A percentile compares a stretch with the other conserved stretches of the same genome.
Evolutionary conservation across 805 yeast genomes (phyloP).

Genomic region (Wickerhamomyces hampshirensis): DNA sequence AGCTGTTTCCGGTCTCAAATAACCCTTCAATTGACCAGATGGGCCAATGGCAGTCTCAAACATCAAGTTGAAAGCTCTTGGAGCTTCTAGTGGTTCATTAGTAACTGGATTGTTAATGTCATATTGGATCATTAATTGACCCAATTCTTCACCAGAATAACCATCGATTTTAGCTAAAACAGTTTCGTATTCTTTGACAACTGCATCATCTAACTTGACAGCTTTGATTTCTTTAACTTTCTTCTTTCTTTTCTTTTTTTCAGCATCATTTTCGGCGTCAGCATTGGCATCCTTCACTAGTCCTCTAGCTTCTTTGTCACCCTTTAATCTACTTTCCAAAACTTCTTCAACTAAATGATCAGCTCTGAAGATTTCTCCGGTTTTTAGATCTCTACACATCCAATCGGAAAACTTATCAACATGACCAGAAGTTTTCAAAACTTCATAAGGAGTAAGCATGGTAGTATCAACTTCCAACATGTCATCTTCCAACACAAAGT

Average conservation of each 20-base stretch:
- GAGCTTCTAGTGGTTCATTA: constrained; percentile 79
- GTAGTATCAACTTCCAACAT: constrained; percentile 99
- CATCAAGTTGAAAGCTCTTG: constrained; percentile 96
- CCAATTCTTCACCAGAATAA: constrained; percentile 86
- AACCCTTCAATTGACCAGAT: constrained; percentile 93
- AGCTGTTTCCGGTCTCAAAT: constrained; percentile 97
- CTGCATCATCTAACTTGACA: constrained; percentile 76
- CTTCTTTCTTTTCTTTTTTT: constrained; percentile 90
- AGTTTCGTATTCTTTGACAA: constrained; percentile 74
- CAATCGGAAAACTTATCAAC: constrained; percentile 98
- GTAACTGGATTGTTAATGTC: constrained; percentile 90
- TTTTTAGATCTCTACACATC: constrained; percentile 95
- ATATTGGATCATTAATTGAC: constrained; percentile 78
- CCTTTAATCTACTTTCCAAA: constrained; percentile 90
- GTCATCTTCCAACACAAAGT: constrained; percentile 94
- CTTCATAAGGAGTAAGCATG: constrained; percentile 97
- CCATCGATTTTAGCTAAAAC: constrained; percentile 95
- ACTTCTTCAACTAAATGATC: constrained; percentile 99
- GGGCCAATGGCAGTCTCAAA: constrained; percentile 99
- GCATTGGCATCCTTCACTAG: constrained; percentile 44
- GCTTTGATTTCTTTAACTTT: constrained; percentile 94
- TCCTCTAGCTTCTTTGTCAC: constrained; percentile 97
- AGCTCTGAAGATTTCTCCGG: constrained; percentile 98
- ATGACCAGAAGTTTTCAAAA: constrained; percentile 97
- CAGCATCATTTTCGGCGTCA: constrained; percentile 65